Evolutionary conservation across 257 asterid genomes (phyloP), one percentile per base, ranked within the genome.

Genomic region (Penstemon davidsonii): DNA sequence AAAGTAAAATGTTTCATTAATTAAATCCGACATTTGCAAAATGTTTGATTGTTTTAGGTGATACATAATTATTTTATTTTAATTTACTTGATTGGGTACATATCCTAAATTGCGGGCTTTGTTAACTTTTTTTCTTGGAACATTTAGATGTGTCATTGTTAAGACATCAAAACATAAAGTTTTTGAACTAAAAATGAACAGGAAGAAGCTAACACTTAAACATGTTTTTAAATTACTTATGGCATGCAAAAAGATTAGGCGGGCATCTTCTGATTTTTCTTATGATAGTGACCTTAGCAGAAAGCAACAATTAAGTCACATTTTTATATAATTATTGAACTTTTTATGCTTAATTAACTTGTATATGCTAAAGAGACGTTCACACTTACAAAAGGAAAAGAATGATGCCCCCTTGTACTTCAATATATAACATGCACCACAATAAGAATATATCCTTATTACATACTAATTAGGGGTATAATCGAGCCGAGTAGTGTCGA

Each of bases 201-300:
- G 73, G 67, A 43, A 25, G 37, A 54, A 49, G 64, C 57, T 63
- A 72, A 68, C 77, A 67, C 64, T 63, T 55, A 55, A 64, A 55
- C 57, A 52, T 69, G 67, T 56, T 53, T 64, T 76, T 46, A 43
- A 55, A 69, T 38, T 69, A 9, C 55, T 40, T 59, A 19, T 25
- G 71, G 55, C 68, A 9, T 68, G 55, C 68, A 9, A 68, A 73
- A 82, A 73, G 73, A 62, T 71, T 77, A 73, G 81, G 81, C 76
- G 84, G 85, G 93, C 85, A 84, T 84, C 88, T 87, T 71, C 58
- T 63, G 62, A 2, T 44, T 45, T 25, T 51, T 66, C 55, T 52
- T 58, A 63, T 57, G 72, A 78, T 72, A 73, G 85, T 79, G 85
- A 74, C 77, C 45, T 44, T 59, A 49, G 76, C 61, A 61, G 67